Evolutionary conservation across 192 early-diverging fungal species (phyloP), one percentile per base, ranked within the genome.

Genomic region (Coemansia javaensis): DNA sequence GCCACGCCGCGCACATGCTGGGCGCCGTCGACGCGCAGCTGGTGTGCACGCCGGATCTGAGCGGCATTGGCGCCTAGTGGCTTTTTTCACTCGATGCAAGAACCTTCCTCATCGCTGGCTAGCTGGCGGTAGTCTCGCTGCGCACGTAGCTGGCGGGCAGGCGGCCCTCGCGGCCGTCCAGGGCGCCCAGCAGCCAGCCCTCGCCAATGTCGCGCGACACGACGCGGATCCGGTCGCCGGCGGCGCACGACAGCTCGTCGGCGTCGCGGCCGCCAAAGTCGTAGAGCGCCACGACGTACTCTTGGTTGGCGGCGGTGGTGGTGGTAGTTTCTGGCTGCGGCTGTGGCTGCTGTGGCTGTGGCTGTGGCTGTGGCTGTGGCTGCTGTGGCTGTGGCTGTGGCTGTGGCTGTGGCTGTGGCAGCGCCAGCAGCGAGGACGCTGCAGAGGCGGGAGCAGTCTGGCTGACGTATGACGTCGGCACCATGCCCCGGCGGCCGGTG

Each of bases 11-110:
- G 32, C 12, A 13, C 7, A 44, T 61, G 37, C 47, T 61, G 16
- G 58, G 53, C 5, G 56, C 56, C 20, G 44, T 68, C 21, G 54
- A 68, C 18, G 53, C 47, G 5, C 47, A 51, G 53, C 41, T 59
- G 6, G 20, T 67, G 51, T 67, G 64, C 32, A 67, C 64, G 1
- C 64, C 64, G 1, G 64, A 67, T 32, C 57, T 67, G 5, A 56
- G 59, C 6, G 45, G 47, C 24, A 50, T 59, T n/a, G n/a, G n/a
- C n/a, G 18, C 47, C 18, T 56, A 27, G 27, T 27, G 4, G 3
- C 7, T 7, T 7, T 27, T 27, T 27, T n/a, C n/a, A n/a, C n/a
- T n/a, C n/a, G n/a, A n/a, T n/a, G n/a, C n/a, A n/a, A n/a, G n/a
- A n/a, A n/a, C n/a, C n/a, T n/a, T n/a, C n/a, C n/a, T n/a, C n/a